A percentile compares a stretch with the other conserved stretches of the same genome.
phyloP scores from a whole-genome alignment of 352 stramenopile species.

The Globisporangium acanthophoron region DNA sequence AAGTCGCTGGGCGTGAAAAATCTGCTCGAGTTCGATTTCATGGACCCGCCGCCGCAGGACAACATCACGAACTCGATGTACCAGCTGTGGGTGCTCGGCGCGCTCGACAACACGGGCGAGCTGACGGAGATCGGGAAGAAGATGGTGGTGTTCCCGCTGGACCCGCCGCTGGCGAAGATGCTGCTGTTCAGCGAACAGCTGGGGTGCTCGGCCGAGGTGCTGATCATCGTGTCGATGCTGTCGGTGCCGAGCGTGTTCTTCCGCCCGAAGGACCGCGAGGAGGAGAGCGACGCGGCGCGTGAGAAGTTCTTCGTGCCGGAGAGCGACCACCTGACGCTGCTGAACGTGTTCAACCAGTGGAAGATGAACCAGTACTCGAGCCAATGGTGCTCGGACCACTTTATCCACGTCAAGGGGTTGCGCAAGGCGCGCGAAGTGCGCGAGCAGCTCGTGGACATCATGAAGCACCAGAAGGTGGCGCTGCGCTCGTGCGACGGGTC shows the following conservation, averaged over 20 bases:
- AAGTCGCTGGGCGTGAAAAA: constrained; percentile 97
- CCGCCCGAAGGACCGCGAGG: constrained; percentile 94
- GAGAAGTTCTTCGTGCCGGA: constrained; percentile 99
- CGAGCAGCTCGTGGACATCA: constrained; percentile 97
- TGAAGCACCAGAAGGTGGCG: constrained; percentile 95
- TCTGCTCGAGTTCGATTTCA: constrained; percentile 98
- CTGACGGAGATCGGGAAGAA: constrained; percentile 94
- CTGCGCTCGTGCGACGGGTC: constrained; percentile 85
- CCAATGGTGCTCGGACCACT: constrained; percentile 94
- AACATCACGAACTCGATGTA: constrained; percentile 99
- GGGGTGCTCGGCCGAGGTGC: constrained; percentile 92
- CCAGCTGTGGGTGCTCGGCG: constrained; percentile 97
- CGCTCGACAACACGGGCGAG: constrained; percentile 96
- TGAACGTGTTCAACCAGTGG: constrained; percentile 95
- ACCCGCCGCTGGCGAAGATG: constrained; percentile 95
- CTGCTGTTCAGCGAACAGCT: constrained; percentile 94
- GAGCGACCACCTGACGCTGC: constrained; percentile 95
- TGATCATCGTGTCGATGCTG: constrained; percentile 97
- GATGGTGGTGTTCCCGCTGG: constrained; percentile 99
- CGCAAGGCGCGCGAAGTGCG: constrained; percentile 89
- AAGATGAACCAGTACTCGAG: constrained; percentile 94
- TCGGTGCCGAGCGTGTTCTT: constrained; percentile 97
- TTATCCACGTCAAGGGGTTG: constrained; percentile 96
- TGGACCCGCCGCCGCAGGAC: constrained; percentile 95
- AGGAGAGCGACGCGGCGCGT: constrained; percentile 95